These are phyloP conservation scores for Astrothelium macrocarpum DNA, from an alignment of 495 filamentous ascomycete genomes.

Conservation along the genomic window DNA sequence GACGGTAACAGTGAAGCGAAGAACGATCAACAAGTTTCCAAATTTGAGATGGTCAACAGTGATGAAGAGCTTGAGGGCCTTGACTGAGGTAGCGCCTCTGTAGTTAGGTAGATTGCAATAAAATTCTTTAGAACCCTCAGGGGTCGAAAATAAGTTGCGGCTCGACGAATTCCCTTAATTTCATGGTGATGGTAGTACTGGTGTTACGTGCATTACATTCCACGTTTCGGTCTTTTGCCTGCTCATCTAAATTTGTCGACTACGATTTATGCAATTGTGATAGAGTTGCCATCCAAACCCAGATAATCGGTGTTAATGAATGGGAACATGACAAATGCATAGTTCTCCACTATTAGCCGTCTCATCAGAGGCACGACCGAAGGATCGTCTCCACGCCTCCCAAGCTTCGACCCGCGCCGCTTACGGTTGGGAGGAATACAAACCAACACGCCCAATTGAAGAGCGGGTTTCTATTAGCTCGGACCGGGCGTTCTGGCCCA, in stretches of 20 bases:
- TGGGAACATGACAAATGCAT: neutral
- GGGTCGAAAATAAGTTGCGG: neutral
- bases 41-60: neutral
- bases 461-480: neutral
- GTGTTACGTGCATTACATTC: too few relatives aligned
- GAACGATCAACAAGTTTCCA: neutral
- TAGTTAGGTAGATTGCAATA: constrained; percentile 2
- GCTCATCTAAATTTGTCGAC: too few relatives aligned
- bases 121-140: neutral
- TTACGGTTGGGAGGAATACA: neutral
- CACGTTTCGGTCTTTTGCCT: too few relatives aligned
- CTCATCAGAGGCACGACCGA: neutral
- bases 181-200: too few relatives aligned
- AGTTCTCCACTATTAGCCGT: neutral
- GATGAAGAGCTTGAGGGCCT: neutral
- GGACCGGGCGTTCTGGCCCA: neutral
- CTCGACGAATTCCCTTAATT: too few relatives aligned
- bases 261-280: neutral
- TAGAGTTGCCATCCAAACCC: too few relatives aligned
- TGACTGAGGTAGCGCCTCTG: neutral
- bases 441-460: neutral
- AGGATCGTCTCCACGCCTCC: neutral
- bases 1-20: neutral
- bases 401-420: neutral
- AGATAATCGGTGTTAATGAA: too few relatives aligned